Base-by-base conservation (phyloP, 345 rosid species). In the Laguncularia racemosa region DNA sequence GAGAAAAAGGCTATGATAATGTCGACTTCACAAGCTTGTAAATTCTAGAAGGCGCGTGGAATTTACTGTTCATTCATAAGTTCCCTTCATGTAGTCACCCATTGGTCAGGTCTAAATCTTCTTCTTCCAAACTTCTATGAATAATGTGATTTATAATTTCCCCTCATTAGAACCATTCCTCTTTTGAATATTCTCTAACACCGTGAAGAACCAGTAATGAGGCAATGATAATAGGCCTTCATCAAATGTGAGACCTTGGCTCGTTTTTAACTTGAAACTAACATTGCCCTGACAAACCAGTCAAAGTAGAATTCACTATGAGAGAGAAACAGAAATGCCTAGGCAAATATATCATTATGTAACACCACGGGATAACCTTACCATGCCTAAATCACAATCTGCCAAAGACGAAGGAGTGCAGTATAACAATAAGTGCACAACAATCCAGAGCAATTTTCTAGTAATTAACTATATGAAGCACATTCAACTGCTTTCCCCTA, bases 231-330 rank as follows among this genome's bases (percentile, higher is more conserved):
- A 71, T 76, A 78, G 71, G 73, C 77, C 95, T 84, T 88, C 90
- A 78, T 73, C 86, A 84, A 76, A 76, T 69, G 81, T 74, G 89
- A 93, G 95, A 88, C 87, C 85, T 85, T 79, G 83, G 76, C 89
- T 82, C 85, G 91, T 81, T 85, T n/a, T 81, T 88, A 84, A 88
- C 95, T 81, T 82, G 89, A 88, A 88, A 85, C 92, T 89, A 85
- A 91, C 83, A 84, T 64, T 89, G 40, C 95, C 98, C 96, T 88
- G 98, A 81, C 83, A 86, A 91, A 80, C 86, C 88, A 88, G 73
- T 81, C 79, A 85, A 81, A 74, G 58, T 76, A 77, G 66, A 81
- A 84, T 72, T 67, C 60, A 67, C 86, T 40, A 73, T 21, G 71
- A 60, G 79, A 67, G 54, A 65, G 51, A 28, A 48, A 69, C 77